Conservation (phyloP, 805 yeast genomes). For the Yamadazyma insecticola region DNA sequence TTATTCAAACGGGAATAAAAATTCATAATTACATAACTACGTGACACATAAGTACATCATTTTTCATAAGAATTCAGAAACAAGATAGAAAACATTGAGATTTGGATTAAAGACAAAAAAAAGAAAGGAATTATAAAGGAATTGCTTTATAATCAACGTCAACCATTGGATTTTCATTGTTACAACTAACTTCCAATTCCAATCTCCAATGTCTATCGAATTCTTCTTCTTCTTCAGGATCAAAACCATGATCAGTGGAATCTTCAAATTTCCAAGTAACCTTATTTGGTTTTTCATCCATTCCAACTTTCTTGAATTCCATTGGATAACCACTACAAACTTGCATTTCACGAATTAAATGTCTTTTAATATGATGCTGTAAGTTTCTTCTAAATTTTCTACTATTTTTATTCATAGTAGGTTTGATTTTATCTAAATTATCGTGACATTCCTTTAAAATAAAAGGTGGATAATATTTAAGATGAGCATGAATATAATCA, state of each 20-base stretch:
- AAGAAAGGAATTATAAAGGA: slow-evolving; percentile 25
- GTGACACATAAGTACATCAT: background rate
- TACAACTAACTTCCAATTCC: slow-evolving; percentile 59
- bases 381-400: slow-evolving; percentile 68
- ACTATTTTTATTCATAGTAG: slow-evolving; percentile 66
- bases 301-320: slow-evolving; percentile 44
- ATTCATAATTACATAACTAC: slow-evolving; percentile 6
- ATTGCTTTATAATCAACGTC: slow-evolving; percentile 60
- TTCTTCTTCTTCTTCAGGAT: slow-evolving; percentile 40
- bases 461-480: slow-evolving; percentile 71
- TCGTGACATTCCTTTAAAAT: slow-evolving; percentile 61
- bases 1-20: too few species aligned
- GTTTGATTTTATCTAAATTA: slow-evolving; percentile 67
- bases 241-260: slow-evolving; percentile 51
- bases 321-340: slow-evolving; percentile 55
- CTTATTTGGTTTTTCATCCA: slow-evolving; percentile 45
- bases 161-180: slow-evolving; percentile 62
- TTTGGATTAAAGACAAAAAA: too few species aligned
- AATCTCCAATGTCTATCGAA: slow-evolving; percentile 59
- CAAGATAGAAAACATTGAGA: background rate
- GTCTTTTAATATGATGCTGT: slow-evolving; percentile 71
- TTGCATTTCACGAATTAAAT: slow-evolving; percentile 61
- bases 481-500: slow-evolving; percentile 62
- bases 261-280: slow-evolving; percentile 65
- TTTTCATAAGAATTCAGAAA: too few species aligned